These are phyloP conservation scores for Phytopythium montanum DNA, from an alignment of 352 stramenopile genomes.

Conservation along the genomic window DNA sequence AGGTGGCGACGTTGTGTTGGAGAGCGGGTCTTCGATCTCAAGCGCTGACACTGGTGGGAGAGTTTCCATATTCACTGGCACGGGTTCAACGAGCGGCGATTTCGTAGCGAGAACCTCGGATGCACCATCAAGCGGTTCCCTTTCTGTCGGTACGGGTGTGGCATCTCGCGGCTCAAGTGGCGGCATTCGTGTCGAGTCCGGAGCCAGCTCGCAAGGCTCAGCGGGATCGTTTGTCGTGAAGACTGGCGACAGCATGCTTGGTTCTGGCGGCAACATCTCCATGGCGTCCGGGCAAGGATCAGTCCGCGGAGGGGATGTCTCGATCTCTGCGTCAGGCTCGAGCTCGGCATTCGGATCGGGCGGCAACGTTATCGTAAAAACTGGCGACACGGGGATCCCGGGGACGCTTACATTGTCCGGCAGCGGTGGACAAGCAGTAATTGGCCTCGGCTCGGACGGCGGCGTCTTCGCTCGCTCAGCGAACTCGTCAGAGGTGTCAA, in stretches of 20 bases:
- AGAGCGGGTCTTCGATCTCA: conserved; percentile 16
- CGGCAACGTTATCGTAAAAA: conserved; percentile 21
- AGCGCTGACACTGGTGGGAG: conserved; percentile 13
- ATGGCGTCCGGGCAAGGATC: conserved; percentile 5
- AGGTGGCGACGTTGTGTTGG: conserved; percentile 20
- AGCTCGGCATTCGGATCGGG: conserved; percentile 12
- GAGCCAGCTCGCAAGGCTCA: conserved; percentile 12
- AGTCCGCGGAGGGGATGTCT: conserved; percentile 11
- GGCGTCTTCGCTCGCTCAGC: conserved; percentile 32
- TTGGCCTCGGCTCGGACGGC: conserved; percentile 26
- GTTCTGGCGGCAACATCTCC: conserved; percentile 3
- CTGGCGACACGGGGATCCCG: conserved; percentile 9
- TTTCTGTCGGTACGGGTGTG: conserved; percentile 6
- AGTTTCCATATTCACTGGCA: conserved; percentile 1
- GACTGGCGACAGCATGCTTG: not conserved
- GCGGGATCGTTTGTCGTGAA: not conserved
- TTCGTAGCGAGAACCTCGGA: not conserved
- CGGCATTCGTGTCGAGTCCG: conserved; percentile 13
- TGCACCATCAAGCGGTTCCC: not conserved
- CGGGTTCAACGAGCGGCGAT: conserved; percentile 2
- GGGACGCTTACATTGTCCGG: conserved; percentile 20
- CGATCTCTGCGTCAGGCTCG: conserved; percentile 20
- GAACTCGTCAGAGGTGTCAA: conserved; percentile 28
- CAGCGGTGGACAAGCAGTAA: conserved; percentile 15
- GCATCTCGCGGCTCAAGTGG: conserved; percentile 9